phyloP scores from a whole-genome alignment of 768 basidiomycete genomes.

The Russula olivacea region DNA sequence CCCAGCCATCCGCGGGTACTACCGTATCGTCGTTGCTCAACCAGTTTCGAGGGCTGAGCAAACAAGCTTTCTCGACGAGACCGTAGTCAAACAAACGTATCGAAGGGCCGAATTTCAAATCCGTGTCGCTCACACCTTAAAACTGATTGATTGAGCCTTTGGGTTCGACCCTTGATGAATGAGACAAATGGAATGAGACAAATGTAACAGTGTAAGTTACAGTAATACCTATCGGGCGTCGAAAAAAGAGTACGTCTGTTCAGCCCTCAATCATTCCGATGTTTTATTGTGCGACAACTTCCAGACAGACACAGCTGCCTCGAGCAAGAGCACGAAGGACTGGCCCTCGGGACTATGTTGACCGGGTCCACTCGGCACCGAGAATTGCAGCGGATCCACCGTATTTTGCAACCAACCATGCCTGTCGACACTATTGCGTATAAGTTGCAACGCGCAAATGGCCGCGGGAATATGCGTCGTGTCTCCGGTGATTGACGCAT shows the following conservation, averaged over 20 bases:
- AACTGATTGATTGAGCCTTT: background rate
- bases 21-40: background rate
- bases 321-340: slow-evolving; percentile 24
- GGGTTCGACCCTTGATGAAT: background rate
- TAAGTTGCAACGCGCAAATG: slow-evolving; percentile 35
- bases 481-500: slow-evolving; percentile 40
- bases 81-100: background rate
- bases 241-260: background rate
- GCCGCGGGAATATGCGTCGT: slow-evolving; percentile 38
- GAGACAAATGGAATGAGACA: background rate
- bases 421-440: slow-evolving; percentile 36
- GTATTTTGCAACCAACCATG: slow-evolving; percentile 25
- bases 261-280: background rate
- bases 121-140: background rate
- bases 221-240: background rate
- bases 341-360: slow-evolving; percentile 24
- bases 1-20: background rate
- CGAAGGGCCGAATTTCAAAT: background rate
- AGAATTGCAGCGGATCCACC: slow-evolving; percentile 18
- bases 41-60: background rate
- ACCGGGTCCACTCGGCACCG: slow-evolving; percentile 11
- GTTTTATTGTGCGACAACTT: background rate
- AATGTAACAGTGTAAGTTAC: background rate
- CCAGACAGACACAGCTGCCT: slow-evolving; percentile 22
- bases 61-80: background rate